These are phyloP conservation scores for Colletotrichum godetiae DNA, from an alignment of 2,329 filamentous ascomycete genomes.

Conservation along the genomic window DNA sequence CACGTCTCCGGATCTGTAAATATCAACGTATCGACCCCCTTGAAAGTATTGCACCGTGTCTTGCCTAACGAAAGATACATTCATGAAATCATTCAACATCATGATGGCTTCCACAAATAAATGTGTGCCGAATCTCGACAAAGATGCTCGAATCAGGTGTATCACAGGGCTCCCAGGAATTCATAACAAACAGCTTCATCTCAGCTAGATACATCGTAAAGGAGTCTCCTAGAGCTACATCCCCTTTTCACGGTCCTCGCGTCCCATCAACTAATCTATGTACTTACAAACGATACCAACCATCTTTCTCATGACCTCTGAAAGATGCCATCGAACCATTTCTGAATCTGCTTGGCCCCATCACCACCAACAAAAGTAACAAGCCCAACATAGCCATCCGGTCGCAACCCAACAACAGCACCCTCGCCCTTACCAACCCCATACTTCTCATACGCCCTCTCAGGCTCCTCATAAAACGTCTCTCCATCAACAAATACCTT, in stretches of 20 bases:
- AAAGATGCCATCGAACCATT: conserved; percentile 25
- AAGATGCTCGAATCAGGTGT: too few species aligned
- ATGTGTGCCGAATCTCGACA: too few species aligned
- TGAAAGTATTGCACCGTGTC: too few species aligned
- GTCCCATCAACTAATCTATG: background rate
- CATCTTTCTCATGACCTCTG: background rate
- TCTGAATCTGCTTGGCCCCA: conserved; percentile 14
- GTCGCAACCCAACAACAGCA: conserved; percentile 23
- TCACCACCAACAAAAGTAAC: conserved; percentile 6
- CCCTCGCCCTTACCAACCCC: conserved; percentile 58
- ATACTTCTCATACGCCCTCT: conserved; percentile 64
- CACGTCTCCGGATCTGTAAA: too few species aligned
- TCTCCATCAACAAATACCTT: conserved; percentile 67
- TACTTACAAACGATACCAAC: background rate
- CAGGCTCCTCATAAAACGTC: conserved; percentile 64
- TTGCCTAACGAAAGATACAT: too few species aligned
- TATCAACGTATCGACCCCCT: too few species aligned
- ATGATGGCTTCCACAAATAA: too few species aligned
- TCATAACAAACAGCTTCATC: too few species aligned
- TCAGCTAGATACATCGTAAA: too few species aligned
- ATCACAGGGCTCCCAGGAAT: too few species aligned
- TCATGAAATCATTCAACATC: too few species aligned
- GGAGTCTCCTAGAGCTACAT: too few species aligned
- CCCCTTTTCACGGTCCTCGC: background rate
- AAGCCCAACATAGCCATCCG: conserved; percentile 31